Base-by-base conservation (phyloP, 1,284 basidiomycete species). In the Microbotryomycetes sp. region DNA sequence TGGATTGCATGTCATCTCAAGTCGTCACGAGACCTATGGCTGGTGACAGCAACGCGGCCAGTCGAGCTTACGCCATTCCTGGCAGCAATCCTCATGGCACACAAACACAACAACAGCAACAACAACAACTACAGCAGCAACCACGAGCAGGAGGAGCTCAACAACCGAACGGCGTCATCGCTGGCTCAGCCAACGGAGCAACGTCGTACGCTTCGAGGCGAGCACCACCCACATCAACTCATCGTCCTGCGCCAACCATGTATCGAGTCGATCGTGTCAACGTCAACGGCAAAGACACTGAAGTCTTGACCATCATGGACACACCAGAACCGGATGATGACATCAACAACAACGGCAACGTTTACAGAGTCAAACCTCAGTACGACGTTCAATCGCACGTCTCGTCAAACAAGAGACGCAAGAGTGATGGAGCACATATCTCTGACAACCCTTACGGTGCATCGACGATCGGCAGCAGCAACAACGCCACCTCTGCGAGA, bases 271-370 rank as follows among this genome's bases (percentile, higher is more conserved):
- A 66, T n/a, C 51, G 52, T 5, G 56, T 56, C 12, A 42, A 60
- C 53, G 22, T 50, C 6, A 31, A 62, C 49, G 67, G 62, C 49
- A 7, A 15, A 14, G 58, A 54, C 19, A 51, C 47, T 19, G 67
- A 69, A n/a, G 63, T 69, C 31, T 31, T 69, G 25, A 69, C 67
- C 54, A 59, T 69, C 56, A 65, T 64, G 28, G 67, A 69, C 55
- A 67, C 67, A 3, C 67, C 66, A 9, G 64, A 66, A 23, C 64
- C 66, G 12, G 26, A 28, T 23, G 53, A 32, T 28, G 14, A 46
- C 9, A n/a, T 16, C 9, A 16, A 55, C 53, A 22, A 19, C n/a
- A 3, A 29, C 45, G 53, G n/a, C 53, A 25, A 55, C 31, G 14
- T 55, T 5, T 55, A 26, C 42, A 29, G 47, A 3, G 30, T 53